Percentiles rank a stretch among this genome's conserved stretches.
Conservation (phyloP, 1,284 basidiomycete species). For the Ganoderma sinense region DNA sequence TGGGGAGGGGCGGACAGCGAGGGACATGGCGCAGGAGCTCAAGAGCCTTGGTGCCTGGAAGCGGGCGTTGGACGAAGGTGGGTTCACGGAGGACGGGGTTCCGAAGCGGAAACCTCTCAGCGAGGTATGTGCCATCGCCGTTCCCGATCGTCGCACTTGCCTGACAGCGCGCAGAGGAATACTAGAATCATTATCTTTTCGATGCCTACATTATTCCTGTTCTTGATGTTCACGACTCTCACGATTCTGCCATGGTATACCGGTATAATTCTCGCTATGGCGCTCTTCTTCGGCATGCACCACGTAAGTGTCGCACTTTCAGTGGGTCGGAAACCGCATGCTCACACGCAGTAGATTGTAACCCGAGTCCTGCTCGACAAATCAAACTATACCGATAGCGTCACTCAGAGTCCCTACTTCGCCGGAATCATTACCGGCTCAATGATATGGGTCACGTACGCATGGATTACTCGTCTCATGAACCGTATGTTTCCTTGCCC, state of each 20-base stretch:
- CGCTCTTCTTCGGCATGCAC: slow-evolving; percentile 92
- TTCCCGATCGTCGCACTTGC: not conserved
- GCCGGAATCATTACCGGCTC: slow-evolving; percentile 89
- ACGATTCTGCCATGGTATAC: slow-evolving; percentile 90
- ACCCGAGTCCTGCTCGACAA: slow-evolving; percentile 85
- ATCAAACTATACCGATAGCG: slow-evolving; percentile 78
- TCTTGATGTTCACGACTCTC: slow-evolving; percentile 85
- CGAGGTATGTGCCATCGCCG: slow-evolving; percentile 47
- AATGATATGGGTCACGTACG: slow-evolving; percentile 87
- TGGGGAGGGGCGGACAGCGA: slow-evolving; percentile 85
- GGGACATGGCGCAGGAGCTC: slow-evolving; percentile 95
- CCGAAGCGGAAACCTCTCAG: slow-evolving; percentile 71
- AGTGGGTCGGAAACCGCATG: slow-evolving; percentile 27
- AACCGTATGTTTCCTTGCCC: slow-evolving; percentile 55
- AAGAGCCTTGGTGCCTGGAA: slow-evolving; percentile 91
- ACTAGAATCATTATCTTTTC: slow-evolving; percentile 85
- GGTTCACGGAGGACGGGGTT: slow-evolving; percentile 80
- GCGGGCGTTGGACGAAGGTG: slow-evolving; percentile 87
- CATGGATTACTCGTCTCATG: slow-evolving; percentile 82
- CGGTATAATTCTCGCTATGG: slow-evolving; percentile 82
- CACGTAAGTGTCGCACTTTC: slow-evolving; percentile 63
- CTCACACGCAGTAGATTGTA: slow-evolving; percentile 61
- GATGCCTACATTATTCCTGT: slow-evolving; percentile 83
- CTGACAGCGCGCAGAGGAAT: slow-evolving; percentile 60
- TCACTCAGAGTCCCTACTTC: slow-evolving; percentile 89